Conservation (phyloP, 148 eudicot genomes). For the Rhododendron ovatum region DNA sequence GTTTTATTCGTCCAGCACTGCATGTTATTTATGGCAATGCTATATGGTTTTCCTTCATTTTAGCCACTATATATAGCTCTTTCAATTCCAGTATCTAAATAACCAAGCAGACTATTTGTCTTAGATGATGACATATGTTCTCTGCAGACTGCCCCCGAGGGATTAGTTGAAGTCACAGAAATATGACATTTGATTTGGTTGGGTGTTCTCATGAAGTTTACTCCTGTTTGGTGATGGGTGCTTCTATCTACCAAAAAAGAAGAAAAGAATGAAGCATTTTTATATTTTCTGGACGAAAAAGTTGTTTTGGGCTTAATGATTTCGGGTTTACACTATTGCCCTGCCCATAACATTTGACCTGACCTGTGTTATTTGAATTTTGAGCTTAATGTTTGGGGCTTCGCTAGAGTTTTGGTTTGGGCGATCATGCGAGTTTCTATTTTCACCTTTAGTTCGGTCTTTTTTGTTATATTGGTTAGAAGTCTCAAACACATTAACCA, state of each 20-base stretch:
- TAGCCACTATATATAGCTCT: neutral
- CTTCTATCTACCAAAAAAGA: neutral
- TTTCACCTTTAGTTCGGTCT: neutral
- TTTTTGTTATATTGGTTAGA: neutral
- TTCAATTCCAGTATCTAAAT: neutral
- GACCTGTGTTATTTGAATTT: neutral
- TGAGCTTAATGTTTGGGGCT: neutral
- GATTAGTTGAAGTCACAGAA: neutral
- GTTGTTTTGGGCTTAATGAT: neutral
- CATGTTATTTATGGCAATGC: neutral
- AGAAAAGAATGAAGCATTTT: neutral
- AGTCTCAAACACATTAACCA: neutral
- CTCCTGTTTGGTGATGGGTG: neutral
- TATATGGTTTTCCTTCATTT: neutral
- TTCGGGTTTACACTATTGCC: neutral
- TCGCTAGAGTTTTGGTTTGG: neutral
- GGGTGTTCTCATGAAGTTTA: neutral
- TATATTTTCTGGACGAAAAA: neutral
- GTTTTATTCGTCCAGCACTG: neutral
- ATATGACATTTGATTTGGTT: neutral
- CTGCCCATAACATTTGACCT: neutral
- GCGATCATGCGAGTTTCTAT: neutral
- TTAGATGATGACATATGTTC: neutral
- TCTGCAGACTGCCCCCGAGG: neutral
- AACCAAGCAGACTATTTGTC: neutral